Evolutionary conservation across 2,329 filamentous ascomycete genomes (phyloP), one percentile per base, ranked within the genome.

Genomic region (Aspergillus neoniger): DNA sequence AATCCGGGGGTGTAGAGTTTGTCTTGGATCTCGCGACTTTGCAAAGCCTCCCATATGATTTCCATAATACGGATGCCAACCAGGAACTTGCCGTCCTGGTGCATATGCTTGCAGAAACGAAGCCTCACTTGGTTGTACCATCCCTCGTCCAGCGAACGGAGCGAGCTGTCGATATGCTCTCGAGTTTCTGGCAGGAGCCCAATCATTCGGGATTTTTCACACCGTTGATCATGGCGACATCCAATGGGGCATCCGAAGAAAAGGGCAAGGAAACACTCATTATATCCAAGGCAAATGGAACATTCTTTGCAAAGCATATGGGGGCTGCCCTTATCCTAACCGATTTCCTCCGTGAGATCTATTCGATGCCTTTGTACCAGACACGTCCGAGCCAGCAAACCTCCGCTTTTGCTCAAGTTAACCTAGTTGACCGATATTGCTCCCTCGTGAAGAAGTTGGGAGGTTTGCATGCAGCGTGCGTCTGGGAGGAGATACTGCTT

Each of bases 21-120:
- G 82, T 98, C 19, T 82, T 99, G 57, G 92, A 97, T 71, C 86
- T 97, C 58, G 89, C 89, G 43, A 91, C 90, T 57, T 86, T 93
- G 30, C 90, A 92, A 5, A 93, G 91, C 72, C 82, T 98, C 50
- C 87, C 91, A 1, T 87, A 88, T 67, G 85, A 91, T 69, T 88
- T 91, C 70, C 84, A 88, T 41, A 88, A 90, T 43, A 85, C 85
- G 5, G 78, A 83, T 55, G 86, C 90, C 4, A 88, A 88, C 58
- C 85, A 88, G 61, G 87, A 89, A 61, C 82, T 97, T 57, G 86
- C 88, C 15, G 85, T 87, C 38, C 88, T 96, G 10, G 82, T 96
- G 53, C 87, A 91, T 64, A 85, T 89, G 65, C 84, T 97, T 64
- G 86, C 93, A 6, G 94, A 98, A 68, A 85, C 87, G 25, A 91